Base-by-base conservation (phyloP, 1,139 yeast genomes). In the Saccharomyces hybrid region DNA sequence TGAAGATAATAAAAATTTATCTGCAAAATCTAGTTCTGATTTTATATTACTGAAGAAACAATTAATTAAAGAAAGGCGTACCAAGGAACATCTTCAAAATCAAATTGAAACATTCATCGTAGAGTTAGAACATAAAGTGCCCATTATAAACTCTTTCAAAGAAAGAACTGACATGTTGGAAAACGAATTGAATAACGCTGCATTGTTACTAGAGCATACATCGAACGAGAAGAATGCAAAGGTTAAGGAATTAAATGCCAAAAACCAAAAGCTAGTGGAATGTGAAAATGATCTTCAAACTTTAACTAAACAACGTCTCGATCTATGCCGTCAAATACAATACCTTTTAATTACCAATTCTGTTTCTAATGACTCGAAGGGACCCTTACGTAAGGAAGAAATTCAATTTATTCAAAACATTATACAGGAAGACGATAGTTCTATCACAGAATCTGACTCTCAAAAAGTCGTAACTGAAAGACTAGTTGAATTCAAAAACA, bases 71-170 rank as follows among this genome's bases (percentile, higher is more conserved):
- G 97, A 89, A 66, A 80, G 82, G 61, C 78, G 84, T 32, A 85
- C 87, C 56, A 90, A 88, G 63, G 84, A 82, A 56, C 78, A 80
- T 55, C 75, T 91, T 55, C 86, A 91, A 56, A 70, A 75, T 41
- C 93, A 89, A 69, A 75, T 91, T 58, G 85, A 86, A 61, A 74
- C 78, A 0, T 84, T 91, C 62, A 81, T 90, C 38, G 76, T 75
- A 32, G 97, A 91, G 67, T 75, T 93, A 60, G 96, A 90, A 66
- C 78, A 81, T 27, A 85, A 87, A 63, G 85, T 89, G 54, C 98
- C 98, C 0, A 75, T 85, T 1, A 78, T 91, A 51, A 79, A 86
- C 71, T 86, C 82, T 59, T 88, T 82, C 67, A 83, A 77, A 54
- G 81, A 78, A 54, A 81, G 79, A 56, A 78, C 79, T 41, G 65